These are phyloP conservation scores for Penicillium sp. DNA, from an alignment of 2,329 filamentous ascomycete species.

Conservation along the genomic window DNA sequence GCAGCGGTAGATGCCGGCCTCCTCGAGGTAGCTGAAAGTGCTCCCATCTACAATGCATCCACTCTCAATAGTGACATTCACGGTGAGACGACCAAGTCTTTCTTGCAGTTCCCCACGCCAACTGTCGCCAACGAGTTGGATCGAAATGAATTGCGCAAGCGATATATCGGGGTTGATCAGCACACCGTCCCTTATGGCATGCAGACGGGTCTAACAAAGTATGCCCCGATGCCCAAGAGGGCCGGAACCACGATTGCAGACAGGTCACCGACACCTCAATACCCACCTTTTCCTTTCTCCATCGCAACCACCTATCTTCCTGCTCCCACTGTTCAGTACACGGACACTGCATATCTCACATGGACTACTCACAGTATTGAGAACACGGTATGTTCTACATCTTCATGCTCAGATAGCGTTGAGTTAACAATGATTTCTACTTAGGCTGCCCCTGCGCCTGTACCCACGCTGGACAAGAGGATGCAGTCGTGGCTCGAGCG, in stretches of 20 bases:
- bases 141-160: conserved; percentile 28
- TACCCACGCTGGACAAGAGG: conserved; percentile 45
- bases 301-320: conserved; percentile 51
- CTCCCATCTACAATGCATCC: conserved; percentile 3
- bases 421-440: not conserved
- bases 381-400: conserved; percentile 51
- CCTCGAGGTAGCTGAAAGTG: conserved; percentile 2
- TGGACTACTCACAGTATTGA: conserved; percentile 50
- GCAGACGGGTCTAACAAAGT: conserved; percentile 53
- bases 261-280: conserved; percentile 47
- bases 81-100: conserved; percentile 10
- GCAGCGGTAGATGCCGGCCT: conserved; percentile 2
- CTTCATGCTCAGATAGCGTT: not conserved
- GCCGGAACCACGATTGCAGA: conserved; percentile 56
- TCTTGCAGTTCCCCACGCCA: conserved; percentile 28
- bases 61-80: conserved; percentile 30
- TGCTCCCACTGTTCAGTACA: conserved; percentile 45
- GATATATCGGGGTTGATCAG: conserved; percentile 12
- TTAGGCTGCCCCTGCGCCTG: conserved; percentile 52
- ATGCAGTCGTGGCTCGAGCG: conserved; percentile 55
- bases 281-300: conserved; percentile 52
- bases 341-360: conserved; percentile 48
- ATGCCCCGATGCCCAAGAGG: conserved; percentile 58
- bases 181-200: conserved; percentile 50
- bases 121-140: conserved; percentile 20